phyloP scores from a whole-genome alignment of 2,329 filamentous ascomycete genomes.

The Aspergillus spinulosporus region DNA sequence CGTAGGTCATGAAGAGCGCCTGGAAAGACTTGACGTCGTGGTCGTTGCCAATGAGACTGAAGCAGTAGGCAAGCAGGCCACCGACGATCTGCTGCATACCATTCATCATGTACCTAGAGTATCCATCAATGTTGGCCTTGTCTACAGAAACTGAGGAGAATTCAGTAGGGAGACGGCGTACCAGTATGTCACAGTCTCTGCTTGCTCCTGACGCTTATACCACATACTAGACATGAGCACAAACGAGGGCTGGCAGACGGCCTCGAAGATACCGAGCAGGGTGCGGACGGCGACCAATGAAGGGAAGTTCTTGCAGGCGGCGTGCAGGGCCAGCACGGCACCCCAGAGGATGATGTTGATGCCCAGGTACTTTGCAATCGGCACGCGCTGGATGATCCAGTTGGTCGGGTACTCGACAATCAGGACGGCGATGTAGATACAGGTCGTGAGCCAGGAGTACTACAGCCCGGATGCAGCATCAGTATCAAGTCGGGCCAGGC shows the following conservation, averaged over 20 bases:
- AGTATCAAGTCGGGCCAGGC: too few relatives aligned
- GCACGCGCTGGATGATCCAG: slow-evolving; percentile 62
- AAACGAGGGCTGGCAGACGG: slow-evolving; percentile 68
- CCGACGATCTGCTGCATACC: slow-evolving; percentile 71
- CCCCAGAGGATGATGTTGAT: slow-evolving; percentile 68
- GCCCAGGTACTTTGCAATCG: slow-evolving; percentile 66
- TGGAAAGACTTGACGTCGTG: slow-evolving; percentile 65
- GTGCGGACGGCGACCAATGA: slow-evolving; percentile 63
- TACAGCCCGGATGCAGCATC: slow-evolving; percentile 31
- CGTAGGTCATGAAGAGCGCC: slow-evolving; percentile 67
- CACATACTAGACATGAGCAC: slow-evolving; percentile 68
- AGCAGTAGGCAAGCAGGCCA: slow-evolving; percentile 63
- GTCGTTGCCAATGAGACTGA: slow-evolving; percentile 53
- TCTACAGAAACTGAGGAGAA: rapidly evolving
- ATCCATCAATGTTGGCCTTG: neutral
- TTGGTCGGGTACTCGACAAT: slow-evolving; percentile 73
- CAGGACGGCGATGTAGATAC: slow-evolving; percentile 71
- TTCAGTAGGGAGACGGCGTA: slow-evolving; percentile 30
- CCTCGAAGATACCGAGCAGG: slow-evolving; percentile 70
- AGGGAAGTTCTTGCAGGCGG: slow-evolving; percentile 61
- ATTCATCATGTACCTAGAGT: slow-evolving; percentile 68
- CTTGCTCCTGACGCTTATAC: slow-evolving; percentile 70
- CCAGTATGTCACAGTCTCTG: slow-evolving; percentile 68
- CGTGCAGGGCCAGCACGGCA: slow-evolving; percentile 59
- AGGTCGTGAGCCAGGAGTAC: slow-evolving; percentile 71